Conservation (phyloP, 345 rosid genomes). For the Clausena lansium region DNA sequence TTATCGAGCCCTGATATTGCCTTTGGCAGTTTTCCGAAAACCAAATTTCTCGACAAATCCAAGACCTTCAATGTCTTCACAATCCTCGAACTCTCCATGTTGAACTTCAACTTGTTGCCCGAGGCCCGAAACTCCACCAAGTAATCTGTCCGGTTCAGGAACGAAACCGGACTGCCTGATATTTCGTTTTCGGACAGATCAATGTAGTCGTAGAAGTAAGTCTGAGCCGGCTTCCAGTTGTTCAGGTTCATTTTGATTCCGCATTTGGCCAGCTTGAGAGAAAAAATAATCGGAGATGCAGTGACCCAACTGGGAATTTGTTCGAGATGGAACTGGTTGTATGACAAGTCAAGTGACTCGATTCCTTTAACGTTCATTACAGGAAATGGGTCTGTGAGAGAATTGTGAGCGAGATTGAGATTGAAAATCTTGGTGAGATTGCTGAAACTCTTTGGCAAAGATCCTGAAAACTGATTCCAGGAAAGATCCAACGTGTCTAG, state of each 20-base stretch:
- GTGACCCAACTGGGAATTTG: slow-evolving; percentile 77
- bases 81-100: slow-evolving; percentile 43
- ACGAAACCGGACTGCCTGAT: slow-evolving; percentile 47
- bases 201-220: slow-evolving; percentile 69
- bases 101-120: slow-evolving; percentile 50
- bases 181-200: slow-evolving; percentile 67
- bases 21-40: slow-evolving; percentile 54
- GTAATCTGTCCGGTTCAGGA: slow-evolving; percentile 58
- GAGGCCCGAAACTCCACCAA: slow-evolving; percentile 54
- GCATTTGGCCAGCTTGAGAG: slow-evolving; percentile 68
- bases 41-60: slow-evolving; percentile 58
- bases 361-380: slow-evolving; percentile 63
- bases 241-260: slow-evolving; percentile 60
- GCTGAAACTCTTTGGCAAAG: slow-evolving; percentile 53
- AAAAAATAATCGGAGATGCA: slow-evolving; percentile 63
- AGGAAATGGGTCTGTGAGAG: slow-evolving; percentile 70
- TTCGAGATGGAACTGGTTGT: slow-evolving; percentile 53
- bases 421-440: slow-evolving; percentile 81
- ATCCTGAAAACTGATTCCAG: slow-evolving; percentile 42
- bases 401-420: slow-evolving; percentile 66
- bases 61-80: slow-evolving; percentile 41
- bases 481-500: slow-evolving; percentile 73
- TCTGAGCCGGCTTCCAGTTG: slow-evolving; percentile 59
- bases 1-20: slow-evolving; percentile 39
- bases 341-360: slow-evolving; percentile 69